Evolutionary conservation across 1,284 basidiomycete genomes (phyloP).

Genomic region (Rhodotorula sp.): DNA sequence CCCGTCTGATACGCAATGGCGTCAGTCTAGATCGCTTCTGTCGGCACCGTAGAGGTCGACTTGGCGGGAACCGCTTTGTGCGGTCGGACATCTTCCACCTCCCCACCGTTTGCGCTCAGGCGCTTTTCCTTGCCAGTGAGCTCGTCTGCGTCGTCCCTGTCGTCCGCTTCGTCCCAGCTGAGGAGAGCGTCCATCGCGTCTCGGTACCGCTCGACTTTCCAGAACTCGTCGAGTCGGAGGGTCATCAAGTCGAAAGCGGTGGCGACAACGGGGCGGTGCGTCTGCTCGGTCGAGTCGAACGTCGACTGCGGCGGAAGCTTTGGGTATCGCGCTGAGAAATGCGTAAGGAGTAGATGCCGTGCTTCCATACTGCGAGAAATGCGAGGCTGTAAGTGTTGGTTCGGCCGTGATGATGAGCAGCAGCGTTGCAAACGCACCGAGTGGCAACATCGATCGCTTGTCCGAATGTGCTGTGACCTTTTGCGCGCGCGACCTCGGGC

Average conservation of each 20-base stretch:
- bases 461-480: conserved; percentile 85
- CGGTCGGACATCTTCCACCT: not conserved
- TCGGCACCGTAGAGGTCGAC: not conserved
- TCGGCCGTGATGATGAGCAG: not conserved
- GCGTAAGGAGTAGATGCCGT: conserved; percentile 78
- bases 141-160: conserved; percentile 14
- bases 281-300: not conserved
- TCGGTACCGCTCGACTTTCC: conserved; percentile 73
- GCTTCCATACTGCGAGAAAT: conserved; percentile 68
- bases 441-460: conserved; percentile 78
- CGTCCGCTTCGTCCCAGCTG: conserved; percentile 58
- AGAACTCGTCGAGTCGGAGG: conserved; percentile 71
- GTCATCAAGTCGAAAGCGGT: conserved; percentile 79
- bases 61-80: not conserved
- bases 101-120: not conserved
- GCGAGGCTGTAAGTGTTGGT: not conserved
- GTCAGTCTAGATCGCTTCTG: no score
- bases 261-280: conserved; percentile 56
- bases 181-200: conserved; percentile 69
- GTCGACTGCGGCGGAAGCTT: conserved; percentile 61
- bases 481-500: conserved; percentile 63
- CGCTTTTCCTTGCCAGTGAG: conserved; percentile 1
- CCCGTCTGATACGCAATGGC: no score
- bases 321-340: conserved; percentile 93
- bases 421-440: conserved; percentile 54